Evolutionary conservation across 805 yeast genomes (phyloP), one percentile per base, ranked within the genome.

Genomic region (Metschnikowia santaceciliae): DNA sequence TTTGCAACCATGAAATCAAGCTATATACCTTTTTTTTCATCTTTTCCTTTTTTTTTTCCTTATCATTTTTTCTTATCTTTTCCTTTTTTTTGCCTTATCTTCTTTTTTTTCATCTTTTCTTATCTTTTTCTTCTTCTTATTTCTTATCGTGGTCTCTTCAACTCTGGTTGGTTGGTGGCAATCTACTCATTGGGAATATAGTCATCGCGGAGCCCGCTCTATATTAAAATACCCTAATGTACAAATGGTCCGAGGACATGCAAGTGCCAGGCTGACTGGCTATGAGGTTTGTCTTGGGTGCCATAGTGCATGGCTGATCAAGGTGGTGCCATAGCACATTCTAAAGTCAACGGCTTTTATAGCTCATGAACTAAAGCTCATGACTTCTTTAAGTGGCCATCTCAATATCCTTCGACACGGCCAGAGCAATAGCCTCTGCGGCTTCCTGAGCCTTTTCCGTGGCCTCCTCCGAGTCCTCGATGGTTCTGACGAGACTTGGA

Each of bases 391-490:
- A 57, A n/a, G 51, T 46, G 32, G 53, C 61, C 61, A 57, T 57
- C 54, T 56, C 60, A 20, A 54, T 49, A 40, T 57, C 60, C 13
- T 55, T 57, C n/a, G 53, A 32, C n/a, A 48, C 55, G 17, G 58
- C 54, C 38, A 44, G 50, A 23, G 56, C 58, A 15, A 45, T 48
- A 8, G 58, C 52, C 38, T 51, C 56, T 2, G 52, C 57, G 22
- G 51, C 57, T 14, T 52, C 54, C 43, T 50, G 51, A 37, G 52
- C 50, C 26, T 38, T 30, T 44, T 46, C 55, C 33, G 55, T 47
- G 46, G 51, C 55, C 14, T 53, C 57, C 23, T 48, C 55, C 36
- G 32, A 30, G n/a, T 44, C 47, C 15, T 41, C 53, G 3, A 44
- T 44, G 30, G 23, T 36, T 35, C 47, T 34, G 23, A 26, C 26